Conservation (phyloP, 2,329 filamentous ascomycete genomes). For the Aspergillus fischeri region DNA sequence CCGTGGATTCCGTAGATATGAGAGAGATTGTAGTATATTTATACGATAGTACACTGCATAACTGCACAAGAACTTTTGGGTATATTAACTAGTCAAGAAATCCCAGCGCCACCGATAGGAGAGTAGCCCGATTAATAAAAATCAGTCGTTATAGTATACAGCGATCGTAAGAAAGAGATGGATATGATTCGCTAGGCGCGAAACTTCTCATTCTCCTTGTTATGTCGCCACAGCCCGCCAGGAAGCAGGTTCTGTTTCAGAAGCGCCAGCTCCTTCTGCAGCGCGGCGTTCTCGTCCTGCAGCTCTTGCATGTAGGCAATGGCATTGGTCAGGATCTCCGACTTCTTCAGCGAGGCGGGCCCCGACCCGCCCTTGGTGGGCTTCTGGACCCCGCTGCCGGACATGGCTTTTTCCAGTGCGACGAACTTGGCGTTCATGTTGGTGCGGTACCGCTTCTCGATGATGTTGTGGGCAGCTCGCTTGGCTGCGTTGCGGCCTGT, state of each 20-base stretch:
- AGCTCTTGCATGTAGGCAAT: constrained; percentile 34
- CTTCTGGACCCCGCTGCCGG: constrained; percentile 20
- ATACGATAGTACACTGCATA: neutral
- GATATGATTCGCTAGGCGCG: constrained; percentile 11
- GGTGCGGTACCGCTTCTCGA: constrained; percentile 40
- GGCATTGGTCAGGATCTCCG: constrained; percentile 35
- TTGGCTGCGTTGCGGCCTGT: constrained; percentile 34
- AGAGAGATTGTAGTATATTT: neutral
- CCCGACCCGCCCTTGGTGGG: constrained; percentile 21
- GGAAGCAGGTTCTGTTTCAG: constrained; percentile 26
- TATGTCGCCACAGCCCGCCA: constrained; percentile 21
- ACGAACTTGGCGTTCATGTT: constrained; percentile 43
- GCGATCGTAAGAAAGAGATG: neutral
- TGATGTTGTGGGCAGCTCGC: constrained; percentile 39
- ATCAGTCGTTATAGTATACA: neutral
- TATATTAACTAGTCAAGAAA: neutral
- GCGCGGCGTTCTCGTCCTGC: constrained; percentile 30
- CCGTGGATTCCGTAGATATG: no score
- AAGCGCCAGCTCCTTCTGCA: constrained; percentile 31
- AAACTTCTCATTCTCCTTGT: constrained; percentile 9
- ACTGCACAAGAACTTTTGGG: neutral
- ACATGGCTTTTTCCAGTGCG: constrained; percentile 36
- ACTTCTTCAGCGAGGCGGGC: constrained; percentile 33
- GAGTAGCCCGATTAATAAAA: neutral
- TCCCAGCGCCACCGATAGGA: neutral